Conservation (phyloP, 257 asterid genomes). For the Leonotis leonurus region DNA sequence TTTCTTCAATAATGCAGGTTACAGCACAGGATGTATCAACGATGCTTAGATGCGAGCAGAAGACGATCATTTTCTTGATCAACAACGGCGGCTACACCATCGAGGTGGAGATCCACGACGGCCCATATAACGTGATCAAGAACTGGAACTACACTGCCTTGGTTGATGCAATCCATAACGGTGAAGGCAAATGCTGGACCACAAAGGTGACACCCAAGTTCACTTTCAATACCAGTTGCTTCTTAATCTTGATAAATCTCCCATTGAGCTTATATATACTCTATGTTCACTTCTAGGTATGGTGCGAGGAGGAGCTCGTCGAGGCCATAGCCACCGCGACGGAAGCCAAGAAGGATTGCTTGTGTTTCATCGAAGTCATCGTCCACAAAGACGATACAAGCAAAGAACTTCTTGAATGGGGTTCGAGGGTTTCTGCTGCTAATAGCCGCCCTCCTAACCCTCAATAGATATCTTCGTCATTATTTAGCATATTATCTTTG, state of each 20-base stretch:
- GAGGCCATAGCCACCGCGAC: slow-evolving; percentile 57
- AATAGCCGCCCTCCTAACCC: slow-evolving; percentile 82
- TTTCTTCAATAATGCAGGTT: slow-evolving; percentile 32
- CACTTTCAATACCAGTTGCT: not conserved
- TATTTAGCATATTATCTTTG: not conserved
- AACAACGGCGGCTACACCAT: slow-evolving; percentile 81
- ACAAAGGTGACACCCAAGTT: slow-evolving; percentile 44
- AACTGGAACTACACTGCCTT: slow-evolving; percentile 80
- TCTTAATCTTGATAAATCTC: no score
- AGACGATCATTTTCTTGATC: slow-evolving; percentile 62
- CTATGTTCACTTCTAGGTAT: slow-evolving; percentile 26
- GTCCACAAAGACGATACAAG: slow-evolving; percentile 87
- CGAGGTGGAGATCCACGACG: slow-evolving; percentile 80
- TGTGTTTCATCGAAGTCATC: slow-evolving; percentile 76
- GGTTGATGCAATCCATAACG: slow-evolving; percentile 68
- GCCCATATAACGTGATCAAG: slow-evolving; percentile 85
- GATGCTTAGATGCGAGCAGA: slow-evolving; percentile 59
- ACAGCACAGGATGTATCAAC: slow-evolving; percentile 75
- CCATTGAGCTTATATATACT: no score
- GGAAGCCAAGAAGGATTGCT: slow-evolving; percentile 43
- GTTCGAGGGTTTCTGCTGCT: slow-evolving; percentile 76
- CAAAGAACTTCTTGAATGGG: slow-evolving; percentile 90
- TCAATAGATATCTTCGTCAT: slow-evolving; percentile 30
- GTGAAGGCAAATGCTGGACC: slow-evolving; percentile 89
- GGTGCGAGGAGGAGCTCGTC: slow-evolving; percentile 54